These are phyloP conservation scores for Populus hybrid DNA, from an alignment of 441 rosid species.

Conservation along the genomic window DNA sequence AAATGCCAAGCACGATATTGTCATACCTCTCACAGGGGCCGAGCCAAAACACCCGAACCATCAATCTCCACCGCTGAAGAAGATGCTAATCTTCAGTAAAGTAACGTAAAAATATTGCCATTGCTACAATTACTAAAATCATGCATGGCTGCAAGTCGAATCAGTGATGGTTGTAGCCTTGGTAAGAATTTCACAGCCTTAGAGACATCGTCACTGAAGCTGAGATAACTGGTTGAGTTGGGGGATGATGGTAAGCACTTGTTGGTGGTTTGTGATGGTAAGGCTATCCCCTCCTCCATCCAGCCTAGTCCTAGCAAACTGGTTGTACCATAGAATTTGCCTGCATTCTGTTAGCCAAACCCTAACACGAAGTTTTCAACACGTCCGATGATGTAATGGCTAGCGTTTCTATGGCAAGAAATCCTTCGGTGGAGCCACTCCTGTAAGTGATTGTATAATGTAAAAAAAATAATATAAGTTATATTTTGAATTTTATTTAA, in stretches of 20 bases:
- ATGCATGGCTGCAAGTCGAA: conserved; percentile 2
- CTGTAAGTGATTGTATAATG: background rate
- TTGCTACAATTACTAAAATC: conserved; percentile 2
- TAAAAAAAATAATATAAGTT: too few relatives aligned
- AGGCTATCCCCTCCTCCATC: background rate
- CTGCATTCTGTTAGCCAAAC: conserved; percentile 23
- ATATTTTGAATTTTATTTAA: background rate
- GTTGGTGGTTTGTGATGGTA: background rate
- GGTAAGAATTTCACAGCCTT: conserved; percentile 3
- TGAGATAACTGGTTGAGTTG: conserved; percentile 20
- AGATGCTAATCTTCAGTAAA: background rate
- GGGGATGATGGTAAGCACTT: conserved; percentile 24
- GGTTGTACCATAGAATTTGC: background rate
- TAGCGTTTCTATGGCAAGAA: conserved; percentile 5
- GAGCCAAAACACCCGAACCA: background rate
- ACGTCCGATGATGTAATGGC: background rate
- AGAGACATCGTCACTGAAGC: background rate
- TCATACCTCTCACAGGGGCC: background rate
- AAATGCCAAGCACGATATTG: conserved; percentile 11
- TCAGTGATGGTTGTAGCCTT: too few relatives aligned
- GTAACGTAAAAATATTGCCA: background rate
- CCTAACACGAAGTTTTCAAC: conserved; percentile 13
- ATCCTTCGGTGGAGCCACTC: background rate
- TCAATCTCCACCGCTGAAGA: conserved; percentile 12
- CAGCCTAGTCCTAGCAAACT: conserved; percentile 27